These are phyloP conservation scores for Helotiales sp. DNA, from an alignment of 2,329 filamentous ascomycete genomes.

Conservation along the genomic window DNA sequence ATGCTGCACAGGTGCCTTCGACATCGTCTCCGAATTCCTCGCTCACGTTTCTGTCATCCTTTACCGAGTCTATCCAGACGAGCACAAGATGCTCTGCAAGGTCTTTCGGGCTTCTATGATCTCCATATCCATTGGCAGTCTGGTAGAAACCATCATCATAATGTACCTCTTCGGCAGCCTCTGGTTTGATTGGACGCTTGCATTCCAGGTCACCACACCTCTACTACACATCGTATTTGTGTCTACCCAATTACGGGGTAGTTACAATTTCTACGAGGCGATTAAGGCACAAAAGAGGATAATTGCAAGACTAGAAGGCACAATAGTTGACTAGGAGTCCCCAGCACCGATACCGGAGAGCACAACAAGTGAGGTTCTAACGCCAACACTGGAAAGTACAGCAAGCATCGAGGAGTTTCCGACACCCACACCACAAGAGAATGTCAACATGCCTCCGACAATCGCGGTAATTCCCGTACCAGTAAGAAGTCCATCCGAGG, in stretches of 20 bases:
- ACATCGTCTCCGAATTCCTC: constrained; percentile 46
- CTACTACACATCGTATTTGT: constrained; percentile 44
- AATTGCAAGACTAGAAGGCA: constrained; percentile 7
- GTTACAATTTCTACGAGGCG: constrained; percentile 42
- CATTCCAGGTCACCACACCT: constrained; percentile 45
- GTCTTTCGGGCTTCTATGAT: constrained; percentile 40
- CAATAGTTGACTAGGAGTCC: constrained; percentile 7
- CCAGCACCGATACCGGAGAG: not conserved
- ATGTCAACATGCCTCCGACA: too few species aligned
- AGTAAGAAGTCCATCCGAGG: too few species aligned
- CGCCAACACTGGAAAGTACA: too few species aligned
- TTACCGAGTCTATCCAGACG: constrained; percentile 41
- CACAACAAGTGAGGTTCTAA: too few species aligned
- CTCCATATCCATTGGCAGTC: constrained; percentile 40
- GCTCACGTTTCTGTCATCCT: constrained; percentile 47
- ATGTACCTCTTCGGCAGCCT: constrained; percentile 45
- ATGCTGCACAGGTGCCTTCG: constrained; percentile 42
- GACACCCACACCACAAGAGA: too few species aligned
- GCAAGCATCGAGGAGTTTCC: too few species aligned
- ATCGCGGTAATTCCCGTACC: too few species aligned
- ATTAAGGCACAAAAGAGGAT: constrained; percentile 31
- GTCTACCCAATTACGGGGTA: constrained; percentile 44
- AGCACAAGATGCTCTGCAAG: constrained; percentile 40
- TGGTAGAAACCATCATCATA: constrained; percentile 42
- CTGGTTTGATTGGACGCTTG: constrained; percentile 43